Conservation (phyloP, 352 stramenopile species). For the Globisporangium viniferum region DNA sequence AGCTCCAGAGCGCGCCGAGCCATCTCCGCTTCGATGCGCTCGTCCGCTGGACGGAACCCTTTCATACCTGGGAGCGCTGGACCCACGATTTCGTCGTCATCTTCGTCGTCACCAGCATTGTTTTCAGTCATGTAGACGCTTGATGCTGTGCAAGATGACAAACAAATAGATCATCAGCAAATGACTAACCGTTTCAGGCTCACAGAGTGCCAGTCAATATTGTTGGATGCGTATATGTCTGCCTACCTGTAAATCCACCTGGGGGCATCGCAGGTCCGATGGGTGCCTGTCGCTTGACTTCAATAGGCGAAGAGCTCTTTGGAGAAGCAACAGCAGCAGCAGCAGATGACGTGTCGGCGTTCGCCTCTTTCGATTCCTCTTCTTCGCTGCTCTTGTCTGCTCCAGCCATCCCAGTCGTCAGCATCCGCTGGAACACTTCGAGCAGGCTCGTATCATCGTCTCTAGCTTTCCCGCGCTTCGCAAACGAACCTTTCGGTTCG, state of each 20-base stretch:
- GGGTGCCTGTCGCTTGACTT: conserved; percentile 17
- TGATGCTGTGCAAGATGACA: background rate
- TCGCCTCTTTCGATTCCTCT: background rate
- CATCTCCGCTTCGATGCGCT: conserved; percentile 75
- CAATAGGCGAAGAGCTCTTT: background rate
- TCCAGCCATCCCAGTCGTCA: conserved; percentile 18
- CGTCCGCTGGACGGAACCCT: conserved; percentile 67
- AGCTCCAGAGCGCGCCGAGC: conserved; percentile 44
- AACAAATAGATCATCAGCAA: background rate
- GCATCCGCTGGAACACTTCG: conserved; percentile 47
- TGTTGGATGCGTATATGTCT: background rate
- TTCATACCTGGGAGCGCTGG: conserved; percentile 76
- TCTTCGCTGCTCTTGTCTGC: conserved; percentile 2
- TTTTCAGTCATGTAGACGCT: conserved; percentile 1
- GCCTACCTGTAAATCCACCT: background rate
- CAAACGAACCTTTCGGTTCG: conserved; percentile 55
- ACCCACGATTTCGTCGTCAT: conserved; percentile 55
- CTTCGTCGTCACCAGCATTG: conserved; percentile 26
- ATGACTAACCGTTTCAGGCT: background rate
- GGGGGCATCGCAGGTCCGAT: conserved; percentile 62
- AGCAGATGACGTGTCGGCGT: background rate
- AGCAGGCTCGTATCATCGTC: conserved; percentile 35
- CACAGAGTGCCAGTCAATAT: background rate
- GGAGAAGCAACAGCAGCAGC: background rate
- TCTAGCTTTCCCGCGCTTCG: conserved; percentile 25